Evolutionary conservation across 352 stramenopile species (phyloP).

Genomic region (Phytophthora idaei): DNA sequence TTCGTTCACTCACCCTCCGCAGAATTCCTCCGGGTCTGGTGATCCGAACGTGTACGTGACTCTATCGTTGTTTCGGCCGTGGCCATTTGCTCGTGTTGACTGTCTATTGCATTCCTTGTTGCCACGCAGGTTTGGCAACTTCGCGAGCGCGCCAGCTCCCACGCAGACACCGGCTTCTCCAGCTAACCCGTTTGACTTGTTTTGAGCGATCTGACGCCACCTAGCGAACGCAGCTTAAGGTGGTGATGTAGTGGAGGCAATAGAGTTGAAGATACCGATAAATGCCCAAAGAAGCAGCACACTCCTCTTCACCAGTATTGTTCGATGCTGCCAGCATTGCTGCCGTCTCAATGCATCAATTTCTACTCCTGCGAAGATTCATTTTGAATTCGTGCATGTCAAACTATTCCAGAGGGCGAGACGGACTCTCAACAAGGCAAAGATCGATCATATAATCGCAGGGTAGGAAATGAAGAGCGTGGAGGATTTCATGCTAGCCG

Average conservation of each 20-base stretch:
- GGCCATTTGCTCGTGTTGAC: slow-evolving; percentile 9
- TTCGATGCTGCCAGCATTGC: too few relatives aligned
- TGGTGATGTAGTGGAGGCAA: slow-evolving; percentile 23
- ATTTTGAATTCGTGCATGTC: too few relatives aligned
- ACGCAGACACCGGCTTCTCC: slow-evolving; percentile 38
- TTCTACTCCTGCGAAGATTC: too few relatives aligned
- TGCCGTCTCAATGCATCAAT: too few relatives aligned
- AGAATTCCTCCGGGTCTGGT: slow-evolving; percentile 39
- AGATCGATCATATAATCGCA: neutral
- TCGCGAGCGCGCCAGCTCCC: slow-evolving; percentile 45
- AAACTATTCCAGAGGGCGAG: too few relatives aligned
- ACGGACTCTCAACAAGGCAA: too few relatives aligned
- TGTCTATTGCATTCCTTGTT: slow-evolving; percentile 7
- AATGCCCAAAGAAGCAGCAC: slow-evolving; percentile 10
- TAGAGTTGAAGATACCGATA: slow-evolving; percentile 39
- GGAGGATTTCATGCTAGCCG: slow-evolving; percentile 60
- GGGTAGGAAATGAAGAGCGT: slow-evolving; percentile 5
- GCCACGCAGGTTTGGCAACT: slow-evolving; percentile 54
- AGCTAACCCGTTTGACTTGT: slow-evolving; percentile 87
- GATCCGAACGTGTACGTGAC: slow-evolving; percentile 54
- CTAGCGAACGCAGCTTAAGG: slow-evolving; percentile 19
- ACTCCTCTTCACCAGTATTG: too few relatives aligned
- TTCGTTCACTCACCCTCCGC: slow-evolving; percentile 48
- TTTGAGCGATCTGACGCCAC: slow-evolving; percentile 47
- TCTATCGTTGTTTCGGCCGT: neutral